Base-by-base conservation (phyloP, 805 yeast species). In the Starmerella bombicola region DNA sequence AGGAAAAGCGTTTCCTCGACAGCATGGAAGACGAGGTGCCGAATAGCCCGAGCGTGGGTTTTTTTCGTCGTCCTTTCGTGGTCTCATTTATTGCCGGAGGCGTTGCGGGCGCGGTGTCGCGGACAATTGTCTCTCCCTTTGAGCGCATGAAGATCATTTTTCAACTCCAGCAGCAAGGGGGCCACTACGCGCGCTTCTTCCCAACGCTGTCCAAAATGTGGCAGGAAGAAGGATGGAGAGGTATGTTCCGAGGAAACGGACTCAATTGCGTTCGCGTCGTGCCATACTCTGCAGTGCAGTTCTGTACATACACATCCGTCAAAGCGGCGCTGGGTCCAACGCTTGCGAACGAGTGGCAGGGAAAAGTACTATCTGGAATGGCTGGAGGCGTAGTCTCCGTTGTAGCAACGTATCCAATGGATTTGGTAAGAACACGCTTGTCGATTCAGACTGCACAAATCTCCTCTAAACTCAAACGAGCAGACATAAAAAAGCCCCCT, bases 231-330 rank as follows among this genome's bases (percentile, higher is more conserved):
- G 96, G 97, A n/a, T 68, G 81, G 67, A 70, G 74, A 40, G 98
- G 97, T 0, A 65, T 80, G 52, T 82, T 83, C 60, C 66, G 97
- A 35, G 98, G 98, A 1, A 88, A 88, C 60, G 82, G 88, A 0
- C 67, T 83, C 46, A 88, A 88, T 59, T 86, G 96, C 65, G 61
- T 88, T 2, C 67, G 98, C 40, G 83, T 91, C 20, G 74, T 88
- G 46, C 98, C 98, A 1, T 88, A 88, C 56, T 77, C 88, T 44
- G 96, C 97, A 0, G 93, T 85, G 12, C 98, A 88, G 62, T 88
- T 83, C 63, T 73, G 84, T 22, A 84, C 80, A 6, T 88, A 80
- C 59, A 88, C 88, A 51, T 49, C 57, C 16, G 55, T 52, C 50
- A 64, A 67, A 58, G 51, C 62, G 71, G 51, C 80, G 76, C 55